phyloP scores from a whole-genome alignment of 148 eudicot species.

The Vaccinium darrowii region DNA sequence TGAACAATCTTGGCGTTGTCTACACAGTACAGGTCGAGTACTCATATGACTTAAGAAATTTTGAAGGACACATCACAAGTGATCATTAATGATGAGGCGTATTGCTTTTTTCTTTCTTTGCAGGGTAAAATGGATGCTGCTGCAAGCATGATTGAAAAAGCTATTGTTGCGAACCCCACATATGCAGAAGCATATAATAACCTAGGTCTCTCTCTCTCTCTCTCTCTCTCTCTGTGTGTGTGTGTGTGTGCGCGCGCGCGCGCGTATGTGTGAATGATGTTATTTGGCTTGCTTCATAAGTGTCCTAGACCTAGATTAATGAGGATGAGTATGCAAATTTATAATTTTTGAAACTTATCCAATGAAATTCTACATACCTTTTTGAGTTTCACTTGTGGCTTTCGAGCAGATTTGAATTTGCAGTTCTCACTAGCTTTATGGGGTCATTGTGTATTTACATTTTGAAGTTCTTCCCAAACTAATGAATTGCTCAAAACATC shows the following conservation, averaged over 20 bases:
- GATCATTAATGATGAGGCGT: conserved; percentile 3
- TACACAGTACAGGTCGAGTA: conserved; percentile 90
- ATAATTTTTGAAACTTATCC: not conserved
- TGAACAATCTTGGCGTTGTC: conserved; percentile 99
- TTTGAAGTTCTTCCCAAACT: not conserved
- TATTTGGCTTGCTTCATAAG: not conserved
- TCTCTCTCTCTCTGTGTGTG: conserved; percentile 20
- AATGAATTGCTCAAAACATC: not conserved
- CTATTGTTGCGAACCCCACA: conserved; percentile 94
- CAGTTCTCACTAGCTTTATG: not conserved
- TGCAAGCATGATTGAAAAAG: conserved; percentile 98
- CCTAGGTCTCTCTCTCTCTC: conserved; percentile 61
- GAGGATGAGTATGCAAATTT: not conserved
- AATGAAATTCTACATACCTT: not conserved
- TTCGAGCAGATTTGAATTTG: not conserved
- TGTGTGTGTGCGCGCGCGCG: too few species aligned
- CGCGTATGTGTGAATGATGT: not conserved
- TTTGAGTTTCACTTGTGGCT: not conserved
- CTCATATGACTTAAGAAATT: not conserved
- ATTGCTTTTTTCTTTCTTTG: conserved; percentile 3
- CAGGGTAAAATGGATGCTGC: conserved; percentile 99
- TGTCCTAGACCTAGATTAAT: not conserved
- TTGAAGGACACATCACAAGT: not conserved
- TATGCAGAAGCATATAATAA: conserved; percentile 99
- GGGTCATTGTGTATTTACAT: not conserved